Evolutionary conservation across 2,329 filamentous ascomycete species (phyloP).

Genomic region (Akanthomyces uredinophilus): DNA sequence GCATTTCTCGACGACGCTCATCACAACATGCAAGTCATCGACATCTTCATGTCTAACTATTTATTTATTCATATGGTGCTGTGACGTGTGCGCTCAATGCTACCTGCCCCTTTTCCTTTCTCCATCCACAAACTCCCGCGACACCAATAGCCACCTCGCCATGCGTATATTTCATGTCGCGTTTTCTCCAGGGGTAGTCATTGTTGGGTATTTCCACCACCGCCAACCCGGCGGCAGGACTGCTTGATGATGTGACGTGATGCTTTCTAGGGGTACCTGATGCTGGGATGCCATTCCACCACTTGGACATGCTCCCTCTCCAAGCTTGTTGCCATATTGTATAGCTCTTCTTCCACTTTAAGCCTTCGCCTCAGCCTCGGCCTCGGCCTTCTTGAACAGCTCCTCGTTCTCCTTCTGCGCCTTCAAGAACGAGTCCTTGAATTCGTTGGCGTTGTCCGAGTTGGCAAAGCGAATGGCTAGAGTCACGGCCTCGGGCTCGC

Average conservation of each 20-base stretch:
- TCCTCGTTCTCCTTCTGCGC: conserved; percentile 94
- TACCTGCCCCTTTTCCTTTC: conserved; percentile 3
- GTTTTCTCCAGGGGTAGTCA: conserved; percentile 6
- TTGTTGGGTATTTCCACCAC: conserved; percentile 13
- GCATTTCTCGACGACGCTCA: background rate
- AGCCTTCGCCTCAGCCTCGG: conserved; percentile 25
- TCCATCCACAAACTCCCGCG: background rate
- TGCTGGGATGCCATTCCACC: background rate
- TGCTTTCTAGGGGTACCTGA: conserved; percentile 8
- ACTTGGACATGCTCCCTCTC: background rate
- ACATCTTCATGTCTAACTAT: background rate
- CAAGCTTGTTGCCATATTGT: background rate
- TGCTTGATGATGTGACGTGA: conserved; percentile 11
- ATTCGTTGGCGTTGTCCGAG: conserved; percentile 92
- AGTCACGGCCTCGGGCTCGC: conserved; percentile 92
- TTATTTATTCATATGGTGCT: conserved; percentile 11
- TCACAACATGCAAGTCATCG: background rate
- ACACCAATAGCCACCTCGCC: background rate
- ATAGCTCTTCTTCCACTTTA: background rate
- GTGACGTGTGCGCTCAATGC: conserved; percentile 16
- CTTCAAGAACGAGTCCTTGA: conserved; percentile 97
- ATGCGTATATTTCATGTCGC: background rate
- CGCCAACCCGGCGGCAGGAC: conserved; percentile 4
- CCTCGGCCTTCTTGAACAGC: conserved; percentile 58
- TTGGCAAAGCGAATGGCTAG: conserved; percentile 97